Percentiles rank a stretch among this genome's conserved stretches.
Conservation (phyloP, 129 eudicot species). For the Flaveria robusta region DNA sequence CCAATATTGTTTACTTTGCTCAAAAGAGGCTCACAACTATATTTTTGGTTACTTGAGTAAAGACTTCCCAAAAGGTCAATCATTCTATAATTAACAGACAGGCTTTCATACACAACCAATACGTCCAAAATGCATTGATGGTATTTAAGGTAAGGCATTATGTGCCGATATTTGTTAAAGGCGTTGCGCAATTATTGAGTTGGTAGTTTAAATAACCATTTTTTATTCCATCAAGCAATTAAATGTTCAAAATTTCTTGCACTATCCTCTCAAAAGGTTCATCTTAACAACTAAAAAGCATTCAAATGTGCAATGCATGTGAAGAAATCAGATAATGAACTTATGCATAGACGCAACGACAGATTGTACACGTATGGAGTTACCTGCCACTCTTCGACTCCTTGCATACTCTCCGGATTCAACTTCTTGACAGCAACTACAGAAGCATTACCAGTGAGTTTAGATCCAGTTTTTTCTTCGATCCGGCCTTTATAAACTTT, state of each 20-base stretch:
- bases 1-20: not conserved
- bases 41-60: not conserved
- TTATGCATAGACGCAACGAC: too few relatives aligned
- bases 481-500: slow-evolving; percentile 20
- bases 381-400: slow-evolving; percentile 20
- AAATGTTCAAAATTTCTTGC: slow-evolving; percentile 31
- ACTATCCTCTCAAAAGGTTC: slow-evolving; percentile 8
- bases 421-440: slow-evolving; percentile 25
- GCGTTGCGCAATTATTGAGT: slow-evolving; percentile 11
- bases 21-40: not conserved
- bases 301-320: not conserved
- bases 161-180: not conserved
- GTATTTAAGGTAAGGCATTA: not conserved
- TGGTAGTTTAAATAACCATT: slow-evolving; percentile 14
- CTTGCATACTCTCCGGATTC: slow-evolving; percentile 24
- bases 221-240: slow-evolving; percentile 11
- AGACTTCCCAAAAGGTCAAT: not conserved
- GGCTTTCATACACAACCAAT: not conserved
- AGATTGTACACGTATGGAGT: not conserved
- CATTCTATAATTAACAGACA: too few relatives aligned
- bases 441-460: slow-evolving; percentile 38
- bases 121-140: not conserved
- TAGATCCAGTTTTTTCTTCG: not conserved
- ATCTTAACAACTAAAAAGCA: slow-evolving; percentile 9
- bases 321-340: slow-evolving; percentile 4